phyloP scores from a whole-genome alignment of 2,329 filamentous ascomycete genomes.

The Falciphora oryzae region DNA sequence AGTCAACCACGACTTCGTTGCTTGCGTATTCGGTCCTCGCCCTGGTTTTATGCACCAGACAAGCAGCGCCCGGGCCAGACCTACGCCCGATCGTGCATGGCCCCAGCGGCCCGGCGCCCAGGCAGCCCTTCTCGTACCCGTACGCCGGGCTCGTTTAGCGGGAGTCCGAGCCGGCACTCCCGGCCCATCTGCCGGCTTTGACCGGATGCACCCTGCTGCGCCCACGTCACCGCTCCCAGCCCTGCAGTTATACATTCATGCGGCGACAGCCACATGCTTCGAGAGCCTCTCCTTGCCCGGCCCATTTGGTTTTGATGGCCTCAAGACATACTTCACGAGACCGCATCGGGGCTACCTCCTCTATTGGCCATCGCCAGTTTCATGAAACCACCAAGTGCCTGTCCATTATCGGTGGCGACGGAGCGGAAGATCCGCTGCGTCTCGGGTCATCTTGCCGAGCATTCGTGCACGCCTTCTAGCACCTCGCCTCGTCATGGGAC shows the following conservation, averaged over 20 bases:
- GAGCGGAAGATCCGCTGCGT: neutral
- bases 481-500: neutral
- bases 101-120: too few relatives aligned
- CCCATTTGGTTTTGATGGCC: neutral
- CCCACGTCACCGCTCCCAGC: too few relatives aligned
- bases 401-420: neutral
- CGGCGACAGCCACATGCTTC: too few relatives aligned
- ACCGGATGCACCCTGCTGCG: too few relatives aligned
- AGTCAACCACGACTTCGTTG: neutral
- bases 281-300: too few relatives aligned
- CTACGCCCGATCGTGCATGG: neutral
- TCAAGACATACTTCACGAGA: neutral
- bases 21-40: neutral
- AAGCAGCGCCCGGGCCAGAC: too few relatives aligned
- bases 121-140: too few relatives aligned
- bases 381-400: neutral
- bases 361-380: neutral
- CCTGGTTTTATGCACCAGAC: neutral
- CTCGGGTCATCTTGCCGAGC: neutral
- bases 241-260: too few relatives aligned
- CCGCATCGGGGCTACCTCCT: neutral
- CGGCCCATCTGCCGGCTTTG: too few relatives aligned
- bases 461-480: neutral
- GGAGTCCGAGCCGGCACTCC: too few relatives aligned
- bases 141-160: too few relatives aligned